A percentile compares a stretch with the other conserved stretches of the same genome.
Evolutionary conservation across 192 early-diverging fungal species (phyloP).

Genomic region (Coemansia sp.): DNA sequence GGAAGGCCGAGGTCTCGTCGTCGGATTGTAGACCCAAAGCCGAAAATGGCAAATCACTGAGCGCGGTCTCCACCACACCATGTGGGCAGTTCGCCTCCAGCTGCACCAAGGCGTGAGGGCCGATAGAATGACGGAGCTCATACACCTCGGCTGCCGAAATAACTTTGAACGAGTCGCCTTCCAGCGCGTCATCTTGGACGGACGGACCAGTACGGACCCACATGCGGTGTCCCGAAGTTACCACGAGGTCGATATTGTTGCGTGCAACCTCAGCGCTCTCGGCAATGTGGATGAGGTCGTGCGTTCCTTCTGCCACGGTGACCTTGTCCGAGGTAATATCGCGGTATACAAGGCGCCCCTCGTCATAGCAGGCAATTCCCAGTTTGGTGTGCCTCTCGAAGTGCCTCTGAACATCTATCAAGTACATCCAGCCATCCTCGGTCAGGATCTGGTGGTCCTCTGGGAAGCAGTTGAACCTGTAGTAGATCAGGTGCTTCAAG

Average conservation of each 20-base stretch:
- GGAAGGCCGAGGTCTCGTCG: slow-evolving; percentile 21
- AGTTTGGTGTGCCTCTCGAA: slow-evolving; percentile 15
- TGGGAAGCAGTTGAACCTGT: slow-evolving; percentile 71
- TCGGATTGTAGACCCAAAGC: slow-evolving; percentile 11
- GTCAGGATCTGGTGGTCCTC: slow-evolving; percentile 47
- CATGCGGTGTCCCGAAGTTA: slow-evolving; percentile 34
- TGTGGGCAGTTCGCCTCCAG: slow-evolving; percentile 24
- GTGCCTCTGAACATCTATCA: slow-evolving; percentile 33
- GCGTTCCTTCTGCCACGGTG: slow-evolving; percentile 24
- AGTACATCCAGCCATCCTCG: slow-evolving; percentile 32
- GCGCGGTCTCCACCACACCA: slow-evolving; percentile 1
- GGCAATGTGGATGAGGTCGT: slow-evolving; percentile 26
- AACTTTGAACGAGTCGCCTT: background rate
- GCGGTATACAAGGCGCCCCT: slow-evolving; percentile 24
- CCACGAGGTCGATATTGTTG: slow-evolving; percentile 18
- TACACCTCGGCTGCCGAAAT: slow-evolving; percentile 11
- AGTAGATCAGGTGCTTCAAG: slow-evolving; percentile 93
- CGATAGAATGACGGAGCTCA: slow-evolving; percentile 12
- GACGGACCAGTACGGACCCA: slow-evolving; percentile 15
- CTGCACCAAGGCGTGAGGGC: slow-evolving; percentile 21
- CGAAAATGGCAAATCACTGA: slow-evolving; percentile 6
- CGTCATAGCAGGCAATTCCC: slow-evolving; percentile 33
- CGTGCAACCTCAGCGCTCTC: slow-evolving; percentile 23
- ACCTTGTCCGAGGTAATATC: slow-evolving; percentile 22
- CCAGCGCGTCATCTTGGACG: background rate